phyloP scores from a whole-genome alignment of 176 grass and related monocot genomes.

The Carex scoparia region DNA sequence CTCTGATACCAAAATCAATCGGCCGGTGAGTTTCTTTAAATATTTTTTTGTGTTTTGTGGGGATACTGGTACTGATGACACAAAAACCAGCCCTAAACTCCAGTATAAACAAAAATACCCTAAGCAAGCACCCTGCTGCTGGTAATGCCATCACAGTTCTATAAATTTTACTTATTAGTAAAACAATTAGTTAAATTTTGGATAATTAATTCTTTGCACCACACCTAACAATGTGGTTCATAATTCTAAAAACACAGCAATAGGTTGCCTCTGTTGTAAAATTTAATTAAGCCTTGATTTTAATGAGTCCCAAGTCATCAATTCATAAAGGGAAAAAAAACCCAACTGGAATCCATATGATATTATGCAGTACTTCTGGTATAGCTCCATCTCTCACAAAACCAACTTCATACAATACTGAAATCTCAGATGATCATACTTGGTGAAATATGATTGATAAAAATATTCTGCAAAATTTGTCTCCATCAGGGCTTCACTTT shows the following conservation, averaged over 20 bases:
- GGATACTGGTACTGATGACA: slow-evolving; percentile 5
- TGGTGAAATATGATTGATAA: neutral
- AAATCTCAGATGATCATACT: neutral
- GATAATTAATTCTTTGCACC: neutral
- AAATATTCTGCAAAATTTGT: neutral
- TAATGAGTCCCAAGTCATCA: neutral
- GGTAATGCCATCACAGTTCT: neutral
- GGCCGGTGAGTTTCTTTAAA: slow-evolving; percentile 51
- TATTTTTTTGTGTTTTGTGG: slow-evolving; percentile 17
- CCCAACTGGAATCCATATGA: neutral
- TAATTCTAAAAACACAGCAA: neutral
- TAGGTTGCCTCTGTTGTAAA: neutral
- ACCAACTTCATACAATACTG: neutral
- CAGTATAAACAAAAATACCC: neutral
- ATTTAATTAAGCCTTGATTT: neutral
- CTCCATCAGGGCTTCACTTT: neutral
- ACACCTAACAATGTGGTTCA: neutral
- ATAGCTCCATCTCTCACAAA: neutral
- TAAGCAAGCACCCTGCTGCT: neutral
- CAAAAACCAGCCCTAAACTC: neutral
- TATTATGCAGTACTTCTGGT: neutral
- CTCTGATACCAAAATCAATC: slow-evolving; percentile 36
- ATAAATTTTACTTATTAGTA: neutral
- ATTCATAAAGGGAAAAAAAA: neutral
- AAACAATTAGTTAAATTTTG: neutral